A percentile compares a stretch with the other conserved stretches of the same genome.
Evolutionary conservation across 768 basidiomycete genomes (phyloP).

Genomic region (Mrakia gelida): DNA sequence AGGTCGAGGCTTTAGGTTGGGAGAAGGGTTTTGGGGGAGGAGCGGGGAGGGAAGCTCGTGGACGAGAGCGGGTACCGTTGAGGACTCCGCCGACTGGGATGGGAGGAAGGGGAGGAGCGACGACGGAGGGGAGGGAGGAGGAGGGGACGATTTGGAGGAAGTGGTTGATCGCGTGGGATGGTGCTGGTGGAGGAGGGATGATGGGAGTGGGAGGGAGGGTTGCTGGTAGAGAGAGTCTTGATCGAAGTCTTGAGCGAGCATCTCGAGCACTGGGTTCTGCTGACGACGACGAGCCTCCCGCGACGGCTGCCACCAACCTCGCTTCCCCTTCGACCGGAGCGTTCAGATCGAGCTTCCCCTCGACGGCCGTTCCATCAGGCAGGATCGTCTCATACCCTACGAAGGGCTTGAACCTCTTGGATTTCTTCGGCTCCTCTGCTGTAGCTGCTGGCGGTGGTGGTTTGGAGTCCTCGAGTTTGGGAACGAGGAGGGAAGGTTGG

Average conservation of each 20-base stretch:
- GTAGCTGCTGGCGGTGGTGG: neutral
- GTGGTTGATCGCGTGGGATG: neutral
- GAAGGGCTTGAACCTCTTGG: neutral
- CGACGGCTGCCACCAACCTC: neutral
- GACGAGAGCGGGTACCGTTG: neutral
- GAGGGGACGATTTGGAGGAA: neutral
- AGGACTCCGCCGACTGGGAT: neutral
- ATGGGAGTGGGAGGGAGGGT: neutral
- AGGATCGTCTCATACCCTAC: constrained; percentile 8
- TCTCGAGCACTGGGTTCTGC: neutral
- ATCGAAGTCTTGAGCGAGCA: neutral
- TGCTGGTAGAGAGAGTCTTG: neutral
- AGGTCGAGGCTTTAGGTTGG: too few species aligned
- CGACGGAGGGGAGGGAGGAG: neutral
- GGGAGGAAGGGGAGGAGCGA: neutral
- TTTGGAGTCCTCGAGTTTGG: neutral
- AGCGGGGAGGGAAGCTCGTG: neutral
- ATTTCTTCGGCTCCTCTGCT: neutral
- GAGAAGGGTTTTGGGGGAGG: neutral
- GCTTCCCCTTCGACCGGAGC: neutral
- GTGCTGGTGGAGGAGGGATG: neutral
- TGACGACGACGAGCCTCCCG: neutral
- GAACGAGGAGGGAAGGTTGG: neutral
- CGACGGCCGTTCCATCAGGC: constrained; percentile 21
- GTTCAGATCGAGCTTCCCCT: constrained; percentile 3